Evolutionary conservation across 352 stramenopile species (phyloP), one percentile per base, ranked within the genome.

Genomic region (Globisporangium canariense): DNA sequence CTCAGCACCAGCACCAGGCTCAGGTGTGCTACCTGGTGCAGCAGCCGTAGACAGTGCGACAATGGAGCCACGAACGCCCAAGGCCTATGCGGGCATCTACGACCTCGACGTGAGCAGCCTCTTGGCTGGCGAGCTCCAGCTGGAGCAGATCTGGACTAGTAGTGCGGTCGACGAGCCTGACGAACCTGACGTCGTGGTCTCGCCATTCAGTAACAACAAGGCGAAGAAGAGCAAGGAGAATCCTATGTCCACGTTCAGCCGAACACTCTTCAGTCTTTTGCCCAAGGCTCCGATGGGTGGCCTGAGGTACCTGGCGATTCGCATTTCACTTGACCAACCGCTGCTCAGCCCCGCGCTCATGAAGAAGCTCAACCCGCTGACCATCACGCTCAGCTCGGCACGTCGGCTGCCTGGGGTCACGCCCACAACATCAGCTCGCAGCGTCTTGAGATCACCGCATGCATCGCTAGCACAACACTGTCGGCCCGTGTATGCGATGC

Each of bases 281-380:
- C 65, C 54, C 13, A 25, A 34, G 11, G 9, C 68, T 3, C 49
- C 66, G 0, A 10, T 22, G 5, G 16, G 28, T 25, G 54, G 81
- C 0, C 72, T 93, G 8, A 67, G 64, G 11, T 83, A 73, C 13
- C 68, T 93, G 28, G 68, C 73, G 20, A 77, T 91, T 14, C 74
- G 74, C 20, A 51, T 94, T 49, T 65, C 52, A 16, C 61, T 88
- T 9, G 76, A 91, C 66, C 68, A 78, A 30, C 72, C 81, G 1
- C 34, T 91, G 32, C 69, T 94, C 4, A 68, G 64, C 2, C 54
- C 68, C 0, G 56, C 70, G 1, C 67, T 92, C 4, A 41, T 68
- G 22, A 67, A 71, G 50, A 79, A 70, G 51, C 65, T 93, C 30
- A 95, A 93, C 30, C 84, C 86, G 0, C 68, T 95, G 51, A 90